Conservation (phyloP, 129 eudicot genomes). For the Glebionis coronaria region DNA sequence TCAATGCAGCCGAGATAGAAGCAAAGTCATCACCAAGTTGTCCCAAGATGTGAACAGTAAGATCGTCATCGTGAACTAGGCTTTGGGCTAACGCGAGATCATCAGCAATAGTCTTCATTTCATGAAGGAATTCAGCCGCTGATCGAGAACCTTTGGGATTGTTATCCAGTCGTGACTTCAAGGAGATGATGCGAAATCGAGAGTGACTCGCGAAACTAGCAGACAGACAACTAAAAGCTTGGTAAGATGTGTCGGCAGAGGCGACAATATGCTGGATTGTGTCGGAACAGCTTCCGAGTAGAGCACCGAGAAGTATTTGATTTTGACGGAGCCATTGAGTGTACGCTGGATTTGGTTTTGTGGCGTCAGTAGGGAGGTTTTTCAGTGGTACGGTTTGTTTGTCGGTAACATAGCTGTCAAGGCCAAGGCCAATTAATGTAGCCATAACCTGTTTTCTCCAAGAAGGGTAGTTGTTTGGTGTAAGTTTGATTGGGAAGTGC, state of each 20-base stretch:
- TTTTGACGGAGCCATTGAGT: conserved; percentile 6
- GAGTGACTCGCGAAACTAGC: not conserved
- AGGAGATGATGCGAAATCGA: not conserved
- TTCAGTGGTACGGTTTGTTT: not conserved
- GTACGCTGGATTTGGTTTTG: not conserved
- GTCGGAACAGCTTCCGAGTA: conserved; percentile 4
- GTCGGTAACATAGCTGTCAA: conserved; percentile 1
- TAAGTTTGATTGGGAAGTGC: conserved; percentile 15
- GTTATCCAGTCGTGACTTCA: not conserved
- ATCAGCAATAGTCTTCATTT: not conserved
- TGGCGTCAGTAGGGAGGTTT: not conserved
- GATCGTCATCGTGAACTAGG: not conserved
- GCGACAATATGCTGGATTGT: not conserved
- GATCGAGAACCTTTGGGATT: not conserved
- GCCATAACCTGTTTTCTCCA: conserved; percentile 15
- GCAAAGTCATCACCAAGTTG: conserved; percentile 3
- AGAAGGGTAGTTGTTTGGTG: not conserved
- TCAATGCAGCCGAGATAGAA: not conserved
- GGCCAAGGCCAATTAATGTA: not conserved
- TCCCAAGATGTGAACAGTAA: not conserved
- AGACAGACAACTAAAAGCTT: not conserved
- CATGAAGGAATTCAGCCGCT: not conserved
- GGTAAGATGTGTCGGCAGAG: not conserved
- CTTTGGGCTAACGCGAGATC: not conserved
- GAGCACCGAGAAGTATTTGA: conserved; percentile 10